A percentile compares a stretch with the other conserved stretches of the same genome.
These are phyloP conservation scores for Sedum album DNA, from an alignment of 164 flowering plant genomes.

Conservation along the genomic window DNA sequence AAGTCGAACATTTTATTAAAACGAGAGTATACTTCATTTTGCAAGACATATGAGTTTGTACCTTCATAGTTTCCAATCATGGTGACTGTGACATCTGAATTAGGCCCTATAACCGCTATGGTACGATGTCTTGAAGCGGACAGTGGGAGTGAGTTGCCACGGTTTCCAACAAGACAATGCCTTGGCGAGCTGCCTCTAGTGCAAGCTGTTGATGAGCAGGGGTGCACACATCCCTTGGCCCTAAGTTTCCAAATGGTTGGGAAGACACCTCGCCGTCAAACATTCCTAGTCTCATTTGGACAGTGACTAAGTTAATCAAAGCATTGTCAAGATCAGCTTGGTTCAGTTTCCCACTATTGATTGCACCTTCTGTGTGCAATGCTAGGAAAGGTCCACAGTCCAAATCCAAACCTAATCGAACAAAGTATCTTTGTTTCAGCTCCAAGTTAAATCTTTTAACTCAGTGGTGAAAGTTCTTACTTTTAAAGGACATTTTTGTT, in stretches of 20 bases:
- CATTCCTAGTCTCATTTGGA: constrained; percentile 72
- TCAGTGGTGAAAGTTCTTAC: not conserved
- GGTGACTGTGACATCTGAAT: constrained; percentile 49
- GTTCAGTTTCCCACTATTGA: constrained; percentile 26
- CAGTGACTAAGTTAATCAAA: constrained; percentile 31
- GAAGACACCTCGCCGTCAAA: constrained; percentile 53
- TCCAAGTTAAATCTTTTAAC: no score
- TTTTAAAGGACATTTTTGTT: no score
- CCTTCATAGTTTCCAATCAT: constrained; percentile 76
- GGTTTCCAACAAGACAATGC: constrained; percentile 50
- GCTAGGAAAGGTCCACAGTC: constrained; percentile 64
- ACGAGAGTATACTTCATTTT: no score
- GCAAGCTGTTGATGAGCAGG: constrained; percentile 50
- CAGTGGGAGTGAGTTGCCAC: constrained; percentile 34
- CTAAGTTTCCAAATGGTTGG: constrained; percentile 41
- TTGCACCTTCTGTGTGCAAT: constrained; percentile 36
- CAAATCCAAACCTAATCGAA: constrained; percentile 49
- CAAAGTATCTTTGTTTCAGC: not conserved
- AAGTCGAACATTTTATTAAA: not conserved
- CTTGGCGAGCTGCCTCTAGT: constrained; percentile 59
- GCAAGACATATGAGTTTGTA: constrained; percentile 9
- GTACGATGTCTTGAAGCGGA: constrained; percentile 29
- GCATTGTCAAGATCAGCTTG: constrained; percentile 49
- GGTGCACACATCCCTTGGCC: constrained; percentile 53
- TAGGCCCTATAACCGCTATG: constrained; percentile 63